Evolutionary conservation across 2,329 filamentous ascomycete genomes (phyloP), one percentile per base, ranked within the genome.

Genomic region (Microcyclospora tardicrescens): DNA sequence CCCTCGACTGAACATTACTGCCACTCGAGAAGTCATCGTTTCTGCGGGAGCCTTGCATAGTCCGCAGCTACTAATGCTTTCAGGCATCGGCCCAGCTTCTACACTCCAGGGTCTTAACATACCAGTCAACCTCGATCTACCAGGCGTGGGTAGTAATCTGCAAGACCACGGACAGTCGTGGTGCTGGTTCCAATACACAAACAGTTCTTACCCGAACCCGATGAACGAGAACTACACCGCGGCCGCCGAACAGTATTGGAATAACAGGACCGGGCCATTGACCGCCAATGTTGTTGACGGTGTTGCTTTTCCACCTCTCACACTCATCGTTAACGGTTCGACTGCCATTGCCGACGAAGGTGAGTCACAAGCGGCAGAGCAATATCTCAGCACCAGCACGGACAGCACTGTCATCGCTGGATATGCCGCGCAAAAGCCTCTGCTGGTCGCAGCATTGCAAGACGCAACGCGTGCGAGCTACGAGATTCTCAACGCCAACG

Each of bases 61-160:
- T 12, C 54, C 54, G 3, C 53, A 58, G 31, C 29, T 58, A 2
- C 48, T 58, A n/a, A 49, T 53, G 47, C 43, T 58, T 8, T 57
- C 54, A n/a, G 77, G 78, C 12, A 66, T 81, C 16, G 77, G 77
- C 0, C 74, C 74, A 0, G 50, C 59, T 6, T 49, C 59, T 0
- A 66, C 74, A 44, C 64, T 81, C 2, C 44, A 63, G 13, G 12
- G 16, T 2, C 36, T 44, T 5, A 56, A 61, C 12, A 78, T 81
- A 43, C 52, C 64, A 2, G 57, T 72, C 1, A 47, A 77, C 12
- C 61, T 69, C 4, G 65, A 79, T 43, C 70, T 75, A 0, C 68
- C 71, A 1, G 73, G 78, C 28, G 76, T 82, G 2, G 78, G 78
- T 2, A 69, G 68, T 44, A 77, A 81, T 54, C 62, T 82, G 0